phyloP scores from a whole-genome alignment of 257 asterid species.

The Solanum commersonii region DNA sequence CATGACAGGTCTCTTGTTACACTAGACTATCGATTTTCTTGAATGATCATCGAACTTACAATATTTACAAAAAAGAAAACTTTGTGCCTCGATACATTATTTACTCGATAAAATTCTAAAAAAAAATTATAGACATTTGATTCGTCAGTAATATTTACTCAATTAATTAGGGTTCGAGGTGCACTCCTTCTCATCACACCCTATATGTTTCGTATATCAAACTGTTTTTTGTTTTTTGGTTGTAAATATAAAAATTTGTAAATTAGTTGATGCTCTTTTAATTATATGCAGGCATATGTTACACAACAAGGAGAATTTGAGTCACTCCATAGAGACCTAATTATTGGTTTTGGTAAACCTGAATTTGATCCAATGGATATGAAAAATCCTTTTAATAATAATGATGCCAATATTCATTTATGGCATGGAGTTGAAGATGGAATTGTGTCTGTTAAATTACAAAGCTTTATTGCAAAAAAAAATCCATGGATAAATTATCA shows the following conservation, averaged over 20 bases:
- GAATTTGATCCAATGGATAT: constrained; percentile 68
- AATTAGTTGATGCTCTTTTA: background rate
- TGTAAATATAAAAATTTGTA: background rate
- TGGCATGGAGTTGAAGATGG: constrained; percentile 81
- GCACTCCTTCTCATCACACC: background rate
- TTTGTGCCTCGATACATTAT: background rate
- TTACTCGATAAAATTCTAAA: background rate
- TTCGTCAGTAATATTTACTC: background rate
- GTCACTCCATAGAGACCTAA: constrained; percentile 58
- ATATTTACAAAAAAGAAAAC: background rate
- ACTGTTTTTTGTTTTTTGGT: accelerated
- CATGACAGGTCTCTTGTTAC: background rate
- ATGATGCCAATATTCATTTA: constrained; percentile 49
- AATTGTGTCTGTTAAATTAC: constrained; percentile 52
- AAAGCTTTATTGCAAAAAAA: constrained; percentile 39
- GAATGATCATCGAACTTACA: background rate
- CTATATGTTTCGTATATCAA: background rate
- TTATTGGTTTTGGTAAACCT: constrained; percentile 52
- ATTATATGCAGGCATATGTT: constrained; percentile 29
- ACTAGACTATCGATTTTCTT: background rate
- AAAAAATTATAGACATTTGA: too few species aligned
- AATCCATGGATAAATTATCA: constrained; percentile 59
- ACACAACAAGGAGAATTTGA: constrained; percentile 57
- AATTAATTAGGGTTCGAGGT: background rate
- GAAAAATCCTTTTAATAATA: constrained; percentile 28